Evolutionary conservation across 2,329 filamentous ascomycete species (phyloP).

Genomic region (Diaporthe ampelina): DNA sequence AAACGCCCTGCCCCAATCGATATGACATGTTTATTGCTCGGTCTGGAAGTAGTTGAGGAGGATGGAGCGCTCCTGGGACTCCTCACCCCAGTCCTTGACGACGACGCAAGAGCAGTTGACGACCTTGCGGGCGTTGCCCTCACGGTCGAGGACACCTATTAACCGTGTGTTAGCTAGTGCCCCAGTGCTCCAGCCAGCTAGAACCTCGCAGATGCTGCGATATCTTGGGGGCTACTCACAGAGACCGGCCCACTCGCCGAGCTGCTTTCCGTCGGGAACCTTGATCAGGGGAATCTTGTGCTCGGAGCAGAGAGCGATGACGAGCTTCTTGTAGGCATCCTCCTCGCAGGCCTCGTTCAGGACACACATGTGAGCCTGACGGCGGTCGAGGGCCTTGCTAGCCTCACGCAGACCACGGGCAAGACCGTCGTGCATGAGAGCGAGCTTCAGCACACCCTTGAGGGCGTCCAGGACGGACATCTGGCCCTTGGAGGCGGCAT

Average conservation of each 20-base stretch:
- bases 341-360: slow-evolving; percentile 99
- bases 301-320: slow-evolving; percentile 98
- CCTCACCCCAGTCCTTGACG: slow-evolving; percentile 99
- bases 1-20: slow-evolving; percentile 43
- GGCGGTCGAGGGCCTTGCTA: slow-evolving; percentile 97
- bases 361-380: slow-evolving; percentile 99
- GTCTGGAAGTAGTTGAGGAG: slow-evolving; percentile 99
- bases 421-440: slow-evolving; percentile 99
- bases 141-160: slow-evolving; percentile 95
- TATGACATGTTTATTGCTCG: slow-evolving; percentile 71
- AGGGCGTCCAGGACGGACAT: slow-evolving; percentile 99
- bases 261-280: slow-evolving; percentile 99
- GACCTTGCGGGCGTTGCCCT: slow-evolving; percentile 99
- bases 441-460: slow-evolving; percentile 98
- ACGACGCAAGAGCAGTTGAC: slow-evolving; percentile 99
- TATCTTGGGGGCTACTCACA: slow-evolving; percentile 77
- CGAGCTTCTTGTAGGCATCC: slow-evolving; percentile 99
- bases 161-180: slow-evolving; percentile 32
- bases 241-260: slow-evolving; percentile 99
- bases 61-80: slow-evolving; percentile 98
- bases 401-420: slow-evolving; percentile 98
- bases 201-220: background rate
- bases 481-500: slow-evolving; percentile 88
- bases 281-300: slow-evolving; percentile 99
- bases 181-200: background rate